Evolutionary conservation across 805 yeast genomes (phyloP), one percentile per base, ranked within the genome.

Genomic region (Kodamaea kakaduensis): DNA sequence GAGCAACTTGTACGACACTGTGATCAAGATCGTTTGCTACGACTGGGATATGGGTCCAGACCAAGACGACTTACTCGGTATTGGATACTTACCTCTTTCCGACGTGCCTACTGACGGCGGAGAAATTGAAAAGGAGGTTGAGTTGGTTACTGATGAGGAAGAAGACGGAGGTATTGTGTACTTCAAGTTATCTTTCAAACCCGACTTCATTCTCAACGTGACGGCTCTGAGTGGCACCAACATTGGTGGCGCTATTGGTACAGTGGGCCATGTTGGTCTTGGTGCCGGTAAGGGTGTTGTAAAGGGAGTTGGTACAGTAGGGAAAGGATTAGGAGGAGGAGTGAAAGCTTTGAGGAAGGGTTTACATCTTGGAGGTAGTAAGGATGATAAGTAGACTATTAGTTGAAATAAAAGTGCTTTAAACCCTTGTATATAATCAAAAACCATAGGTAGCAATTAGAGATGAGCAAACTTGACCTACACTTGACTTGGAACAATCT

Each of bases 41-140:
- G 99, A 93, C 56, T 90, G 97, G 96, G 99, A 93, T 60, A 77
- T 90, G 45, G 96, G 96, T 46, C 79, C 86, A 30, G 87, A 80
- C 40, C 76, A 75, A 41, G 90, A 93, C 59, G 99, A 93, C 58
- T 66, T 69, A 44, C 69, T 93, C 37, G 95, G 97, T 38, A 67
- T 64, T 20, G 84, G 78, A 7, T 47, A 52, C 15, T 54, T 88
- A 37, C 71, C 75, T 8, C 61, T 90, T 38, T 56, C 74, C 0
- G 75, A 76, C 9, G 64, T 89, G 13, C 50, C 59, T 5, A 64
- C 66, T 18, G 42, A 45, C 13, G 71, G 73, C 17, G 58, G 64
- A 10, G 78, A 73, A 12, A 53, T 73, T 38, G 77, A 71, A 31
- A 15, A 36, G 3, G 30, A 33, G 23, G 59, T 80, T 27, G 76